Evolutionary conservation across 345 rosid species (phyloP).

Genomic region (Adansonia digitata): DNA sequence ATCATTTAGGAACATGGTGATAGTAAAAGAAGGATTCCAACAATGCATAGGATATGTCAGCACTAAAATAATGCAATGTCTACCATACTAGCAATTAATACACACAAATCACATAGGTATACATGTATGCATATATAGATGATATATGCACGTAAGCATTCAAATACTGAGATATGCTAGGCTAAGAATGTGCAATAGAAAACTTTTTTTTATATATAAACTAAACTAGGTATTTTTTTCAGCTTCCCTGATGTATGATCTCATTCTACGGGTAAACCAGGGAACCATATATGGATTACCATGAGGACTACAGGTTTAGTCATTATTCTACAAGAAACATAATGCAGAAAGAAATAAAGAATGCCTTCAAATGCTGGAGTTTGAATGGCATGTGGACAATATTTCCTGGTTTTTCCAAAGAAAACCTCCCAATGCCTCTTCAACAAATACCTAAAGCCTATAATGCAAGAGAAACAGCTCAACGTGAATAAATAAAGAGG

Average conservation of each 20-base stretch:
- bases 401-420: background rate
- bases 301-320: background rate
- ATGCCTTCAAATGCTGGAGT: background rate
- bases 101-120: background rate
- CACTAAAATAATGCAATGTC: background rate
- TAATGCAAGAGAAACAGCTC: background rate
- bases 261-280: background rate
- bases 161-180: background rate
- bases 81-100: background rate
- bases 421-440: background rate
- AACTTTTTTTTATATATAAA: background rate
- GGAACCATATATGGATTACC: background rate
- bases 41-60: background rate
- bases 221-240: background rate
- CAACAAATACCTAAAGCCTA: background rate
- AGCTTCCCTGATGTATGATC: background rate
- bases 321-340: background rate
- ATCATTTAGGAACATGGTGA: background rate
- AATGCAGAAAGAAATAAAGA: constrained; percentile 1
- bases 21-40: background rate
- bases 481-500: background rate
- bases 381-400: background rate
- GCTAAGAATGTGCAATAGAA: background rate
- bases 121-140: background rate
- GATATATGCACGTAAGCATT: background rate